Evolutionary conservation across 2,329 filamentous ascomycete genomes (phyloP), one percentile per base, ranked within the genome.

Genomic region (Trichoderma koningiopsis): DNA sequence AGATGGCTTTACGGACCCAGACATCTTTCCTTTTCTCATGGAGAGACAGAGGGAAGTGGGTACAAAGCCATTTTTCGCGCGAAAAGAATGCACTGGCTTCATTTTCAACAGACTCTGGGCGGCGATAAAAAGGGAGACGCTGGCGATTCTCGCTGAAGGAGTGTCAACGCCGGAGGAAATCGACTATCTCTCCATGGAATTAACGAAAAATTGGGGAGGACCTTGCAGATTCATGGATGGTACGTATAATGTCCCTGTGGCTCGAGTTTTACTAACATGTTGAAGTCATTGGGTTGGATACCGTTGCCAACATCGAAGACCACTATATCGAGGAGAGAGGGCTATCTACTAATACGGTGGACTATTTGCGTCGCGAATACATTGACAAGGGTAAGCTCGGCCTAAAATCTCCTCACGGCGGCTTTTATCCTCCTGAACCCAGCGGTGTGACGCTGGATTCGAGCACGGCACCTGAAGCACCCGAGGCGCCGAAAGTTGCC

Each of bases 11-110:
- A 59, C 57, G 14, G 35, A 59, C 27, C 35, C 57, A 59, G 57
- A 59, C 35, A 59, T 59, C 57, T 59, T 59, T 16, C 57, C 57
- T 43, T 59, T 59, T 43, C 57, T 59, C 27, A 59, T 59, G 57
- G 35, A 59, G 29, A 59, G 57, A 59, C 57, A 59, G 57, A 59
- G 33, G 19, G 57, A 59, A 59, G 57, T 59, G n/a, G 57, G 57
- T 29, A 29, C 35, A 40, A 59, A 59, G 35, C 57, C 57, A 1
- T 59, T 59, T 43, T 59, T 59, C 35, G 57, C 57, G 27, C 43
- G 35, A 43, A 59, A 59, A 59, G 57, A 59, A 59, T 59, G 57
- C 33, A 59, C 57, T n/a, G 57, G 57, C 3, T 59, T 59, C 14
- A 59, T 59, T 29, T 59, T 59, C 22, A 59, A 59, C 57, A 59